Evolutionary conservation across 768 basidiomycete genomes (phyloP).

Genomic region (Trametes villosa): DNA sequence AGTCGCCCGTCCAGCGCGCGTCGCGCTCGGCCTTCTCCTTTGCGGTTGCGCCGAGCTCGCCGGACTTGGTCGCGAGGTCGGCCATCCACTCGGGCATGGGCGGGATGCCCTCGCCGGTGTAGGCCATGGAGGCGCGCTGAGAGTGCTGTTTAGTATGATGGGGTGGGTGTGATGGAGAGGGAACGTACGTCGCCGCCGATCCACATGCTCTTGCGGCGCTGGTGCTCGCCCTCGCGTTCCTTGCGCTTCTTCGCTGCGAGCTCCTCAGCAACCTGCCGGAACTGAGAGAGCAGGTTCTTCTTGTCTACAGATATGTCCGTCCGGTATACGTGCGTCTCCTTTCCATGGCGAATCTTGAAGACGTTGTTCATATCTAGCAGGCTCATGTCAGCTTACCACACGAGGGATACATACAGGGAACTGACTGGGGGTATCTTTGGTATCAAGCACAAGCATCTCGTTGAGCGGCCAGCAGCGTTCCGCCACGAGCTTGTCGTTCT

Average conservation of each 20-base stretch:
- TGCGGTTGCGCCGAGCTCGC: slow-evolving; percentile 53
- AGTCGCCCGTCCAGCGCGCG: slow-evolving; percentile 86
- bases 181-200: slow-evolving; percentile 46
- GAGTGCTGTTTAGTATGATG: slow-evolving; percentile 2
- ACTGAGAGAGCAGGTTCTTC: slow-evolving; percentile 80
- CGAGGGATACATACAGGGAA: slow-evolving; percentile 7
- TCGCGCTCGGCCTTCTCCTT: slow-evolving; percentile 83
- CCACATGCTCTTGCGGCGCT: slow-evolving; percentile 81
- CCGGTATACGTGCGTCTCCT: slow-evolving; percentile 94
- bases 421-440: slow-evolving; percentile 92
- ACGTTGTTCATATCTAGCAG: slow-evolving; percentile 84
- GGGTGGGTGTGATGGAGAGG: background rate
- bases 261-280: slow-evolving; percentile 93
- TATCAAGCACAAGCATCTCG: slow-evolving; percentile 94
- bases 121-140: slow-evolving; percentile 40
- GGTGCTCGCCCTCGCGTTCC: slow-evolving; percentile 92
- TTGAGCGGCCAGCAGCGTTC: slow-evolving; percentile 92
- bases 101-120: slow-evolving; percentile 45
- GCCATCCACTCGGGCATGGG: slow-evolving; percentile 79
- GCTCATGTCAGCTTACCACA: background rate
- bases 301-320: slow-evolving; percentile 84
- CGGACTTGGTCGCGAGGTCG: slow-evolving; percentile 63
- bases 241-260: slow-evolving; percentile 85
- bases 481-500: slow-evolving; percentile 80
- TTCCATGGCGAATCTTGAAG: slow-evolving; percentile 91